Conservation (phyloP, 176 grass and related monocot species). For the Musa acuminata region DNA sequence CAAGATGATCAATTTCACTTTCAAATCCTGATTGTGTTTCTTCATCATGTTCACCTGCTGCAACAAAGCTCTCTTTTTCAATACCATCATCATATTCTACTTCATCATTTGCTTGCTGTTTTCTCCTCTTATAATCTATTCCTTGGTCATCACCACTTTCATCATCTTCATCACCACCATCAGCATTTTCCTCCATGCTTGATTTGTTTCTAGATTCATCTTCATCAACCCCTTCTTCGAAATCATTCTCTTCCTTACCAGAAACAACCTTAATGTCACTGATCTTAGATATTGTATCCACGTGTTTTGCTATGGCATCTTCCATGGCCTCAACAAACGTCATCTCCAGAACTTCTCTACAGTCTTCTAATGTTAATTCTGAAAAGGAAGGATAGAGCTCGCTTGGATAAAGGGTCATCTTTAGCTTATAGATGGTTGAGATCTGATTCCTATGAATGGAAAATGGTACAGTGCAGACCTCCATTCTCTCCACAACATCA, state of each 20-base stretch:
- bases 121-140: conserved; percentile 49
- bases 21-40: conserved; percentile 28
- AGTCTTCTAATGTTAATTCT: conserved; percentile 46
- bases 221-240: conserved; percentile 26
- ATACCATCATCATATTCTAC: conserved; percentile 76
- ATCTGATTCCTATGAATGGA: conserved; percentile 48
- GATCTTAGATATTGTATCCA: conserved; percentile 61
- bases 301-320: conserved; percentile 62
- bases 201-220: conserved; percentile 36
- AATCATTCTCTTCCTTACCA: conserved; percentile 30
- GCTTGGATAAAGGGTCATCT: conserved; percentile 56
- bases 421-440: conserved; percentile 62
- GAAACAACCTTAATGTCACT: conserved; percentile 45
- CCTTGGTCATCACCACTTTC: conserved; percentile 62
- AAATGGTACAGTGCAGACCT: conserved; percentile 73
- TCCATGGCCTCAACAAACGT: conserved; percentile 79
- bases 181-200: conserved; percentile 19
- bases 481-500: conserved; percentile 60
- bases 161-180: conserved; percentile 35
- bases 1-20: conserved; percentile 34
- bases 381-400: conserved; percentile 35
- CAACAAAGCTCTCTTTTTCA: conserved; percentile 23
- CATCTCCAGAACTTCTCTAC: conserved; percentile 34
- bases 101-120: conserved; percentile 58
- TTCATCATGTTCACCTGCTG: conserved; percentile 36